Base-by-base conservation (phyloP, 202 grass and related monocot species). In the Alloteropsis angusta region DNA sequence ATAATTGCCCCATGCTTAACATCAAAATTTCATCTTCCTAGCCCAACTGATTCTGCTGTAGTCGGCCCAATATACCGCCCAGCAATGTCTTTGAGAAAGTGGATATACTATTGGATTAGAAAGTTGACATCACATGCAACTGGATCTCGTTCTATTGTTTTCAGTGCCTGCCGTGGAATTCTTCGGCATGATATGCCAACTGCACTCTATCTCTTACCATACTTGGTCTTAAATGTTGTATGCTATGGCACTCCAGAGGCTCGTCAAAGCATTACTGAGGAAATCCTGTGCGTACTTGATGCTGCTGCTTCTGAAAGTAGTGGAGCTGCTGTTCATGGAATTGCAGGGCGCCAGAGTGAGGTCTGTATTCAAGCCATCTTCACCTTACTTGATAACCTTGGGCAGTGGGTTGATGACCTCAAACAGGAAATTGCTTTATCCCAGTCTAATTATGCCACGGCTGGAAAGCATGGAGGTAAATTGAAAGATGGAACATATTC, bases 1-100 rank as follows among this genome's bases (percentile, higher is more conserved):
- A 97, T 90, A 71, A 97, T 97, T 85, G 94, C 91, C 35, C 94
- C 94, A 1, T 97, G 94, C 75, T 89, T 97, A 79, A 97, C 94
- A 18, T 97, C 94, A 54, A 94, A 85, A 80, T 94, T 94, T 75
- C 91, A 88, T 46, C 91, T 92, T 79, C 91, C 87, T 76, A 88
- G 47, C 48, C 49, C 64, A 16, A 87, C 60, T 86, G 94, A 97
- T 90, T 90, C 91, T 88, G 48, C 87, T 83, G 43, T 43, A 77
- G 56, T 60, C 3, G 75, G 91, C 58, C 78, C 94, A 50, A 92
- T 97, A 88, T 97, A 94, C 78, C 74, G 65, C 49, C 89, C 94
- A 80, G 59, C 54, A 74, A 97, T 97, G 94, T 92, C 94, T 78
- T 97, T 97, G 68, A 80, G 91, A 53, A 91, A 81, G 53, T 97